A percentile compares a stretch with the other conserved stretches of the same genome.
These are phyloP conservation scores for Pseudopyrenochaeta lycopersici DNA, from an alignment of 2,329 filamentous ascomycete genomes.

Conservation along the genomic window DNA sequence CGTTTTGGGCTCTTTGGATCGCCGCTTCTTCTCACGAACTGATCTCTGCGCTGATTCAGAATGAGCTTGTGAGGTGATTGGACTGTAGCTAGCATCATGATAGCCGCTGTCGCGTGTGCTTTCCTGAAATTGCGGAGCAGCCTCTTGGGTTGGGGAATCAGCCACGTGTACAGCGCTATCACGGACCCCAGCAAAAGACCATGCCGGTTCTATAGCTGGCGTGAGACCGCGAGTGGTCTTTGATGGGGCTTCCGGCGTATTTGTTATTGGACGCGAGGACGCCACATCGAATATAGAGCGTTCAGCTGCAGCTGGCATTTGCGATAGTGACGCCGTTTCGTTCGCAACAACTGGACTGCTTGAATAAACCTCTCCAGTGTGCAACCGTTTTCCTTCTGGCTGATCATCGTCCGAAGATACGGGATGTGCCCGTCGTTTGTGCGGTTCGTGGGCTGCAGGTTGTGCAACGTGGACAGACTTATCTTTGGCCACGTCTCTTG, in stretches of 20 bases:
- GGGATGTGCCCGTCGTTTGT: conserved; percentile 47
- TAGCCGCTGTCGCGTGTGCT: conserved; percentile 56
- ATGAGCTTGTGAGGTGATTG: conserved; percentile 18
- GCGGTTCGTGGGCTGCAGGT: conserved; percentile 20
- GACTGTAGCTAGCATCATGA: conserved; percentile 35
- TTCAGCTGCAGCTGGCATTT: conserved; percentile 1
- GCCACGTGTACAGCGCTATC: conserved; percentile 57
- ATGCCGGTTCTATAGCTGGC: conserved; percentile 36
- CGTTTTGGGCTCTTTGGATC: conserved; percentile 33
- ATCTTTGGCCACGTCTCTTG: conserved; percentile 13
- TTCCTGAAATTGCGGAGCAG: conserved; percentile 35
- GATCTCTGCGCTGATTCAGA: conserved; percentile 25
- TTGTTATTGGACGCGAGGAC: not conserved
- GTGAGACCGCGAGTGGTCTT: conserved; percentile 10
- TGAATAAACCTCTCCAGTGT: conserved; percentile 28
- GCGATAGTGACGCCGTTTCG: conserved; percentile 11
- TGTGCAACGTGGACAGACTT: conserved; percentile 20
- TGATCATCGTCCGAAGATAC: conserved; percentile 41
- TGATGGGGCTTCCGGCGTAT: conserved; percentile 8
- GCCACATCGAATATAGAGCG: not conserved
- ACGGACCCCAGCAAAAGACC: conserved; percentile 52
- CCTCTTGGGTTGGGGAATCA: conserved; percentile 53
- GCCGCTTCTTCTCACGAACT: conserved; percentile 22
- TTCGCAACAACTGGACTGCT: conserved; percentile 8
- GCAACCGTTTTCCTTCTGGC: conserved; percentile 45